Conservation (phyloP, 257 asterid genomes). For the Datura wrightii region DNA sequence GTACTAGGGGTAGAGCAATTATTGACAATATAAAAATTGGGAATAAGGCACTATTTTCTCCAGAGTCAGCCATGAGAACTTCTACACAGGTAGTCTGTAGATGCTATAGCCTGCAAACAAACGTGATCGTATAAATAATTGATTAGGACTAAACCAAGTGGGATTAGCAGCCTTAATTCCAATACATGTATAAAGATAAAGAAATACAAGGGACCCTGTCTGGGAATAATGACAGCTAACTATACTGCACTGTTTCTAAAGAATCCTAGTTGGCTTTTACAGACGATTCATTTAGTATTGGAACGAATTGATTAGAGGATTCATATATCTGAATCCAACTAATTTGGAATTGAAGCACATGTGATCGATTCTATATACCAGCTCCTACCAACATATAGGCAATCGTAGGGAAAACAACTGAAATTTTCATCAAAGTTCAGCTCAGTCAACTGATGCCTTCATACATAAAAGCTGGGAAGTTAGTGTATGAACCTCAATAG, state of each 20-base stretch:
- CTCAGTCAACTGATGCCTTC: not conserved
- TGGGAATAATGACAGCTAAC: not conserved
- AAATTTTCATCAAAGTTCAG: not conserved
- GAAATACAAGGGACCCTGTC: not conserved
- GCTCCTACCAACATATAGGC: not conserved
- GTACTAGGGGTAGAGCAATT: conserved; percentile 85
- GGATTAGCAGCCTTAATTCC: not conserved
- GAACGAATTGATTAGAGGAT: not conserved
- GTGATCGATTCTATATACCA: conserved; percentile 14
- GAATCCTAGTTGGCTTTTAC: not conserved
- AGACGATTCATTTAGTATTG: not conserved
- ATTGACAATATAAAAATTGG: conserved; percentile 86
- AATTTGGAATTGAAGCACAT: not conserved
- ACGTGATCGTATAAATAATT: conserved; percentile 4
- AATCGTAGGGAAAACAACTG: not conserved
- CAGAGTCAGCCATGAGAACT: conserved; percentile 74
- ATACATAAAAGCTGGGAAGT: not conserved
- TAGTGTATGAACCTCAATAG: not conserved
- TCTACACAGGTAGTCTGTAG: conserved; percentile 32
- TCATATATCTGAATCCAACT: not conserved
- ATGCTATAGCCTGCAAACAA: conserved; percentile 50
- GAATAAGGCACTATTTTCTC: conserved; percentile 79
- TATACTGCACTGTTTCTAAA: not conserved
- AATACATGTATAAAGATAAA: not conserved
- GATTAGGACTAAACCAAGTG: conserved; percentile 9